Percentiles rank a stretch among this genome's conserved stretches.
Evolutionary conservation across 2,329 filamentous ascomycete genomes (phyloP).

Genomic region (Ophiocordyceps camponoti-rufipedis): DNA sequence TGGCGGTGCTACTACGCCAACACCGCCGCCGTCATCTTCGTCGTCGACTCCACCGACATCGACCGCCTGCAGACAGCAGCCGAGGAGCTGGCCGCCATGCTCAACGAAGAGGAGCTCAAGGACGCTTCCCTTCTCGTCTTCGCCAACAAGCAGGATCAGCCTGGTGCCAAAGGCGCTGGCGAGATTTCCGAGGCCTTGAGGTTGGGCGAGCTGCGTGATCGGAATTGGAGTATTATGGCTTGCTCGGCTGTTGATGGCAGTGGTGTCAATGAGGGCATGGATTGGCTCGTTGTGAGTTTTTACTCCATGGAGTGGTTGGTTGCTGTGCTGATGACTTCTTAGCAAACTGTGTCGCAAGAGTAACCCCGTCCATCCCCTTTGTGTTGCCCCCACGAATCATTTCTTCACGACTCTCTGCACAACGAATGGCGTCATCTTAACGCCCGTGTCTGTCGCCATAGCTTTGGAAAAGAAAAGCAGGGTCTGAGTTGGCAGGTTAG

Average conservation of each 20-base stretch:
- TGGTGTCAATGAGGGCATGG: constrained; percentile 94
- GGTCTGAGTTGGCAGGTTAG: no score
- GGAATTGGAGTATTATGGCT: constrained; percentile 98
- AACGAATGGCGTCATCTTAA: constrained; percentile 9
- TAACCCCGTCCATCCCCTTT: constrained; percentile 4
- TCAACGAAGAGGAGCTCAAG: constrained; percentile 90
- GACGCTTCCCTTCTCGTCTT: constrained; percentile 88
- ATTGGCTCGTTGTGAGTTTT: constrained; percentile 78
- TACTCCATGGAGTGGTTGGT: neutral
- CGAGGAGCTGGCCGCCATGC: constrained; percentile 85
- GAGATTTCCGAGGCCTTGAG: constrained; percentile 91
- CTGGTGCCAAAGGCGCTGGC: constrained; percentile 85
- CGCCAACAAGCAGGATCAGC: constrained; percentile 98
- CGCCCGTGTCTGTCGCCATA: neutral
- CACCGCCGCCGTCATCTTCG: constrained; percentile 95
- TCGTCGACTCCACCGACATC: constrained; percentile 95
- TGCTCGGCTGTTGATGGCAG: constrained; percentile 92
- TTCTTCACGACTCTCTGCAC: constrained; percentile 11
- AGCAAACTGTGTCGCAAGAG: constrained; percentile 20
- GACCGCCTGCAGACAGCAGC: constrained; percentile 82
- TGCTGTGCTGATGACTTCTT: neutral
- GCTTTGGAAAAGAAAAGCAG: no score
- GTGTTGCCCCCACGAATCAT: neutral
- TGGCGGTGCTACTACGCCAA: constrained; percentile 99
- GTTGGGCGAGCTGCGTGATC: constrained; percentile 77